These are phyloP conservation scores for Trypanosoma theileri DNA, from an alignment of 208 protist genomes.

Conservation along the genomic window DNA sequence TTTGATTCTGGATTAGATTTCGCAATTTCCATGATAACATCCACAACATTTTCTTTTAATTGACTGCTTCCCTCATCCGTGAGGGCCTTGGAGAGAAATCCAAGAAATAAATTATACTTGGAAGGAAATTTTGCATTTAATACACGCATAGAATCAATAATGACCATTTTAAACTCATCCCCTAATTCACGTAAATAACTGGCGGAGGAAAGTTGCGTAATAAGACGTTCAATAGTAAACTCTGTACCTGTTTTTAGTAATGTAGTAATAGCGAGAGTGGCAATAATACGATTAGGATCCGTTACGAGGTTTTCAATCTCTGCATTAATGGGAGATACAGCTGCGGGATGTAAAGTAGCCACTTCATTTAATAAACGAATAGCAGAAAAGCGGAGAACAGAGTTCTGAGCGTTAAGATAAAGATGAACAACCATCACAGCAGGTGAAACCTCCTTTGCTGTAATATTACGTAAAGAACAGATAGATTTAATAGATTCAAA, in stretches of 20 bases:
- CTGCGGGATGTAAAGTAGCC: conserved; percentile 66
- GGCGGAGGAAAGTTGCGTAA: conserved; percentile 93
- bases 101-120: conserved; percentile 90
- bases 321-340: conserved; percentile 92
- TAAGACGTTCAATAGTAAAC: conserved; percentile 94
- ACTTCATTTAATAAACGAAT: conserved; percentile 94
- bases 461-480: conserved; percentile 89
- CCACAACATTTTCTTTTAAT: conserved; percentile 96
- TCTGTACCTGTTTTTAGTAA: conserved; percentile 97
- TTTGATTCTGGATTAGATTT: conserved; percentile 88
- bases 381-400: conserved; percentile 94
- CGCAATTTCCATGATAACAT: conserved; percentile 95
- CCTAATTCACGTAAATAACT: conserved; percentile 94
- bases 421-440: conserved; percentile 93
- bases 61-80: conserved; percentile 87
- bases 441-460: conserved; percentile 88
- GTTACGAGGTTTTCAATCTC: conserved; percentile 96
- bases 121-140: conserved; percentile 95
- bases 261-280: conserved; percentile 98
- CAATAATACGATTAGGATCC: conserved; percentile 96
- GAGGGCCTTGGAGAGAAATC: conserved; percentile 88
- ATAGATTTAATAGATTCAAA: conserved; percentile 97
- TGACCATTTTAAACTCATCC: conserved; percentile 97
- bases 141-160: conserved; percentile 95
- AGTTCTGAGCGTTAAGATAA: conserved; percentile 91